These are phyloP conservation scores for Scopulariopsis brevicaulis DNA, from an alignment of 2,329 filamentous ascomycete genomes.

Conservation along the genomic window DNA sequence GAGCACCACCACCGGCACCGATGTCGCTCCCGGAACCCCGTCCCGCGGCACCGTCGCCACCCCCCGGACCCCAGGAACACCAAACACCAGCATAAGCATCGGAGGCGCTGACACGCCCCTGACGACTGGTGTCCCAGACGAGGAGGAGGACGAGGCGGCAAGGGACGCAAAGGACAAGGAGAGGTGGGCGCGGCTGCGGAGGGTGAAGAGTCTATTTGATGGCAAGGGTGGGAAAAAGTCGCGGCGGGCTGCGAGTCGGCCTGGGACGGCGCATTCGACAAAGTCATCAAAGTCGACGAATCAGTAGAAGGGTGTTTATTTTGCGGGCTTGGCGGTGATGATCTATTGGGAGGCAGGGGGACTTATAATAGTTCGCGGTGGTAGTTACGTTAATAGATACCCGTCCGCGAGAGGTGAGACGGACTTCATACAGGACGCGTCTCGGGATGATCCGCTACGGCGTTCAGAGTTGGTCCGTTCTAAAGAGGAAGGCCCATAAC, in stretches of 20 bases:
- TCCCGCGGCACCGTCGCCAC: background rate
- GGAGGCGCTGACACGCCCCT: constrained; percentile 8
- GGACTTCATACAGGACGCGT: too few relatives aligned
- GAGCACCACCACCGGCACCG: background rate
- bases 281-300: background rate
- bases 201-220: constrained; percentile 62
- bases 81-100: background rate
- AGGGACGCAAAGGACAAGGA: constrained; percentile 55
- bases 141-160: constrained; percentile 34
- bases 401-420: too few relatives aligned
- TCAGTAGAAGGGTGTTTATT: background rate
- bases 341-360: too few relatives aligned
- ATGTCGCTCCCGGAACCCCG: background rate
- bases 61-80: background rate
- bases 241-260: constrained; percentile 19
- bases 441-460: too few relatives aligned
- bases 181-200: constrained; percentile 58
- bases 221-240: constrained; percentile 48
- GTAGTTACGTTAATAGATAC: too few relatives aligned
- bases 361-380: too few relatives aligned
- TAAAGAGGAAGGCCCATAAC: too few relatives aligned
- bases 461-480: too few relatives aligned
- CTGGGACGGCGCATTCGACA: constrained; percentile 6
- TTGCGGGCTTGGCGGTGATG: too few relatives aligned
- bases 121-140: constrained; percentile 13